phyloP scores from a whole-genome alignment of 2,329 filamentous ascomycete genomes.

The Colletotrichum sp. region DNA sequence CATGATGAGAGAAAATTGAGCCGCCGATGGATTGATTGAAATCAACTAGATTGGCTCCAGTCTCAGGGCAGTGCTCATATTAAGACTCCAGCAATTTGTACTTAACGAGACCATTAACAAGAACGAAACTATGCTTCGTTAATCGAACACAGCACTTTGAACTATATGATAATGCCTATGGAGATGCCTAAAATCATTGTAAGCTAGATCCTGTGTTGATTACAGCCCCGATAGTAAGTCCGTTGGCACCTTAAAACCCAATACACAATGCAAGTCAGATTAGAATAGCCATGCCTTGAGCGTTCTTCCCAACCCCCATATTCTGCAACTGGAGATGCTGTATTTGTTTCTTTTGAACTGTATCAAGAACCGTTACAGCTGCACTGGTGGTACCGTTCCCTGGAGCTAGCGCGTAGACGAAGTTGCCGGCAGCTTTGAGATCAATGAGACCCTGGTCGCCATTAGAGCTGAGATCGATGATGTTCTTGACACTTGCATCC shows the following conservation, averaged over 20 bases:
- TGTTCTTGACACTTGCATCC: conserved; percentile 50
- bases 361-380: conserved; percentile 42
- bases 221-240: not conserved
- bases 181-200: not conserved
- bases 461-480: conserved; percentile 46
- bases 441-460: conserved; percentile 62
- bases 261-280: not conserved
- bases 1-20: not conserved
- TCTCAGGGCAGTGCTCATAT: not conserved
- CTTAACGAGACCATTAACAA: not conserved
- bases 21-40: not conserved
- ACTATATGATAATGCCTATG: not conserved
- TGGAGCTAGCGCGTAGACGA: conserved; percentile 62
- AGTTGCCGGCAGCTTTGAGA: conserved; percentile 53
- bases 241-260: not conserved
- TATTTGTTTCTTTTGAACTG: conserved; percentile 2
- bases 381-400: conserved; percentile 49
- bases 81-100: not conserved
- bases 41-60: not conserved
- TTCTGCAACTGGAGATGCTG: not conserved
- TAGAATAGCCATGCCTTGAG: conserved; percentile 12
- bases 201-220: not conserved
- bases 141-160: not conserved
- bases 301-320: not conserved
- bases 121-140: not conserved